Evolutionary conservation across 768 basidiomycete species (phyloP).

Genomic region (Candolleomyces aberdarensis): DNA sequence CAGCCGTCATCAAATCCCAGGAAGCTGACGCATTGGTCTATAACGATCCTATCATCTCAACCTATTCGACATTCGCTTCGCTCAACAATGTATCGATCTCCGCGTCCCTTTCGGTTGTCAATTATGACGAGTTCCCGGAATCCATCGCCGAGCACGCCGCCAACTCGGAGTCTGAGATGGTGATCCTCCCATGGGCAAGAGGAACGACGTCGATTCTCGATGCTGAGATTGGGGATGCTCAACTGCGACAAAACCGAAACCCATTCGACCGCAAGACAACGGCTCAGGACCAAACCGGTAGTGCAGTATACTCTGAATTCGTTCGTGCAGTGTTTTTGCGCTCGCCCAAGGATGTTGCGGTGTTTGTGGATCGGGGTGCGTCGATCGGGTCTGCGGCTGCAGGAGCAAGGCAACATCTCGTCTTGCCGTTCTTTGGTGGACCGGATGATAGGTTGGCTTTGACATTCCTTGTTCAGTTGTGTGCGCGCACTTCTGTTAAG

Average conservation of each 20-base stretch:
- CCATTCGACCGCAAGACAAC: slow-evolving; percentile 69
- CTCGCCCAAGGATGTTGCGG: slow-evolving; percentile 70
- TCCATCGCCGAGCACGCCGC: slow-evolving; percentile 61
- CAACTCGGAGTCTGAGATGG: slow-evolving; percentile 62
- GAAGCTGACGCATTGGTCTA: slow-evolving; percentile 69
- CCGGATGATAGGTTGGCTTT: slow-evolving; percentile 90
- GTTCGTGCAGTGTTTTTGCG: slow-evolving; percentile 78
- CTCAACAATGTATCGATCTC: slow-evolving; percentile 66
- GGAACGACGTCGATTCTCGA: slow-evolving; percentile 27
- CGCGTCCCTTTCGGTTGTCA: slow-evolving; percentile 72
- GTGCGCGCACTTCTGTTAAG: slow-evolving; percentile 49
- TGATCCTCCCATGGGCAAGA: slow-evolving; percentile 83
- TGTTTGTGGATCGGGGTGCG: slow-evolving; percentile 77
- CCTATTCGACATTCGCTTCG: slow-evolving; percentile 76
- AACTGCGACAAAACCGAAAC: slow-evolving; percentile 27
- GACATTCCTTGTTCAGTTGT: slow-evolving; percentile 78
- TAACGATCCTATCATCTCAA: slow-evolving; percentile 68
- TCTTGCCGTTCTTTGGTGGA: slow-evolving; percentile 92
- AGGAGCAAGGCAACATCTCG: slow-evolving; percentile 51
- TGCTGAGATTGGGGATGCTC: slow-evolving; percentile 22
- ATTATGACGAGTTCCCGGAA: slow-evolving; percentile 65
- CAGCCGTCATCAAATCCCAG: slow-evolving; percentile 80
- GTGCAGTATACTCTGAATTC: slow-evolving; percentile 74
- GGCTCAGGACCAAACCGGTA: slow-evolving; percentile 47
- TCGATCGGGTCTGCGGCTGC: slow-evolving; percentile 26